These are phyloP conservation scores for Clavispora carvajalis DNA, from an alignment of 805 yeast genomes.

Conservation along the genomic window DNA sequence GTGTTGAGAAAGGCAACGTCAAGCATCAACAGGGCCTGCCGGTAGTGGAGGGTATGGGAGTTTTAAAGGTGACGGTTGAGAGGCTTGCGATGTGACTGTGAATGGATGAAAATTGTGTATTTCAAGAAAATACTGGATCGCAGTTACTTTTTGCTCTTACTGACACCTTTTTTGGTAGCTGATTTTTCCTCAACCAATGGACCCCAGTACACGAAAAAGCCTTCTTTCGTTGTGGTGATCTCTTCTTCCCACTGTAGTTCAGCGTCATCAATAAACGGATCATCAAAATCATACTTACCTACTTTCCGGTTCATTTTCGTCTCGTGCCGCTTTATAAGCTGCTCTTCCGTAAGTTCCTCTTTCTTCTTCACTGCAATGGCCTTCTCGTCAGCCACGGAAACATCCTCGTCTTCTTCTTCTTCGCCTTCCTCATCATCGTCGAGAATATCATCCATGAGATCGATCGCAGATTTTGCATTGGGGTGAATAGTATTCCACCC, in stretches of 20 bases:
- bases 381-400: constrained; percentile 10
- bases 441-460: constrained; percentile 43
- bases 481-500: constrained; percentile 75
- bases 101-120: not conserved
- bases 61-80: constrained; percentile 31
- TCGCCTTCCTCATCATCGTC: constrained; percentile 48
- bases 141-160: constrained; percentile 22
- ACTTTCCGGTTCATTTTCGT: constrained; percentile 61
- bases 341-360: constrained; percentile 32
- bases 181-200: constrained; percentile 61
- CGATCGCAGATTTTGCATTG: constrained; percentile 52
- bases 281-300: constrained; percentile 87
- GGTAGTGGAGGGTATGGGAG: constrained; percentile 28
- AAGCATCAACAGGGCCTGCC: constrained; percentile 12
- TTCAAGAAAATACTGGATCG: no score
- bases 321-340: constrained; percentile 41
- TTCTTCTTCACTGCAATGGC: constrained; percentile 15
- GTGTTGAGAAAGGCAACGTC: constrained; percentile 17
- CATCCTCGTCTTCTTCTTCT: constrained; percentile 37
- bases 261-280: constrained; percentile 94
- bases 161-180: constrained; percentile 20
- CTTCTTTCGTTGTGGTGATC: constrained; percentile 87
- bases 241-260: constrained; percentile 92
- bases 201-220: constrained; percentile 93
- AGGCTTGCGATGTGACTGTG: constrained; percentile 17